These are phyloP conservation scores for Cornus controversa DNA, from an alignment of 148 eudicot genomes.

Conservation along the genomic window DNA sequence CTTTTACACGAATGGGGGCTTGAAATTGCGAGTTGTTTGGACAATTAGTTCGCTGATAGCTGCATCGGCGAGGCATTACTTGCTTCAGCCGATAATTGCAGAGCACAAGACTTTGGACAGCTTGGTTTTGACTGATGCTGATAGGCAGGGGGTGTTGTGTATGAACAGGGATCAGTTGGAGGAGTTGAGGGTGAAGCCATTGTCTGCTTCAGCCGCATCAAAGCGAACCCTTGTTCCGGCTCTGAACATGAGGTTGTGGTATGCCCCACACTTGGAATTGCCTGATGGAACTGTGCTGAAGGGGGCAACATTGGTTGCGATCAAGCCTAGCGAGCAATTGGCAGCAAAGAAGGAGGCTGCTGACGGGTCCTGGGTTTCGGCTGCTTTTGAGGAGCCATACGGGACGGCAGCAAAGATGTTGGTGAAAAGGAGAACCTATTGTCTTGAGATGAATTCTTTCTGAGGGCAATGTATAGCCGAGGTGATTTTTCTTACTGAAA, in stretches of 20 bases:
- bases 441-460: constrained; percentile 93
- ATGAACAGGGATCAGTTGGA: constrained; percentile 85
- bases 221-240: constrained; percentile 88
- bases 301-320: constrained; percentile 85
- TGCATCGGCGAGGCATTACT: constrained; percentile 88
- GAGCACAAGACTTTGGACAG: constrained; percentile 74
- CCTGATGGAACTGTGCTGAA: constrained; percentile 72
- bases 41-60: constrained; percentile 86
- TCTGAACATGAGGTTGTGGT: constrained; percentile 83
- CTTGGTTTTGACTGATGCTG: constrained; percentile 65
- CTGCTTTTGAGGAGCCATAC: constrained; percentile 74
- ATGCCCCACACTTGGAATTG: constrained; percentile 72
- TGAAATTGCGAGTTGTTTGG: constrained; percentile 88
- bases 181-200: constrained; percentile 84
- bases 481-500: constrained; percentile 22
- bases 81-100: constrained; percentile 70
- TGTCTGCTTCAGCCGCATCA: constrained; percentile 74
- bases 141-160: constrained; percentile 84
- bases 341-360: constrained; percentile 50
- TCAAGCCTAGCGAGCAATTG: constrained; percentile 71
- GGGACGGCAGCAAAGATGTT: constrained; percentile 85
- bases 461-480: constrained; percentile 23
- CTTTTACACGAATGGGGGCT: constrained; percentile 76
- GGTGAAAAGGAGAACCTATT: constrained; percentile 77
- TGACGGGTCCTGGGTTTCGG: constrained; percentile 66